Evolutionary conservation across 768 basidiomycete species (phyloP), one percentile per base, ranked within the genome.

Genomic region (Tubosaeta sp.): DNA sequence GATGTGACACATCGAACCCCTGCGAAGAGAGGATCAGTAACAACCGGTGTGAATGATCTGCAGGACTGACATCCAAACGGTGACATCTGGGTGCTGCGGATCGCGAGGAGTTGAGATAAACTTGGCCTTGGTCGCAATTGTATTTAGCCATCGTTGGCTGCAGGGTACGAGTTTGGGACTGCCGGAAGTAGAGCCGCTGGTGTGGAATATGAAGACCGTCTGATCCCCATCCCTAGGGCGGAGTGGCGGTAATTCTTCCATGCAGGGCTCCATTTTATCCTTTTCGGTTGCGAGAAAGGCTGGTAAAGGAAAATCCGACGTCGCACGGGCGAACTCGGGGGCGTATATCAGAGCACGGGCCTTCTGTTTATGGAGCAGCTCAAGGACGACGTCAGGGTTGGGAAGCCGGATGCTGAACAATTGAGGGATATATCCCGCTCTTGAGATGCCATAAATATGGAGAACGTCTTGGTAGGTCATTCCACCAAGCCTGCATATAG

Each of bases 1-100:
- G 55, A 89, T 89, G 69, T 89, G 88, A 64, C 84, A 88, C 85
- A 90, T 86, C 74, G 84, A 86, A 52, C 88, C 87, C 76, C 86
- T 88, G 72, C 50, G 59, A 52, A 57, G 53, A 56, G 62, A 72
- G 72, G 65, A 70, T 62, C 39, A 74, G 65, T 64, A 59, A 61
- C 55, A 50, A 58, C 53, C 59, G 38, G 33, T 44, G 39, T 10
- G 55, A 50, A 43, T 46, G 55, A 49, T 56, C 55, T 63, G 46
- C 43, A 55, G 46, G 52, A 76, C 84, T 71, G 59, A 87, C 87
- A 89, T 85, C 80, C 81, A 86, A 7, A 79, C 76, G 17, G 81
- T 79, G 55, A 90, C 83, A 60, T 90, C 88, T 64, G 81, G 83
- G 32, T 74, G 72, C n/a, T 71, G 71, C 46, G 71, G 65, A 64